Evolutionary conservation across 2,329 filamentous ascomycete species (phyloP).

Genomic region (Celoporthe dispersa): DNA sequence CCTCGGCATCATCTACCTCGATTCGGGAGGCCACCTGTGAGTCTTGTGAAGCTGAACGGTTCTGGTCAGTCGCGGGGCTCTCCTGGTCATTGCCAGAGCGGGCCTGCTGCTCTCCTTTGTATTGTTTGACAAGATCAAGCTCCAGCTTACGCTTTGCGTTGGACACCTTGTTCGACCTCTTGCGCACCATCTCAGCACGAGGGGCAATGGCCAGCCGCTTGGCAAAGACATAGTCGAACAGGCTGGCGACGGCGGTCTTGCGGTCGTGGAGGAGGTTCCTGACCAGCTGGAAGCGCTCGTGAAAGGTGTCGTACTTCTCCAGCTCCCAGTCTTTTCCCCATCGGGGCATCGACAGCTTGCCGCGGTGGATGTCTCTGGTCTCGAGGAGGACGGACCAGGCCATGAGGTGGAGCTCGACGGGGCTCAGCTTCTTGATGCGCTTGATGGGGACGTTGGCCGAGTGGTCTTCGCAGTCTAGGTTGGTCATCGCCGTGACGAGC

Average conservation of each 20-base stretch:
- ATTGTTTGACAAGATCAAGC: not conserved
- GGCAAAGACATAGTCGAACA: conserved; percentile 8
- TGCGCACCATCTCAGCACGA: not conserved
- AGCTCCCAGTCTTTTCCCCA: conserved; percentile 5
- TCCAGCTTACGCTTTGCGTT: conserved; percentile 4
- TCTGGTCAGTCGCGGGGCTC: not conserved
- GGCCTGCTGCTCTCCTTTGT: not conserved
- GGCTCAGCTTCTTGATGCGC: conserved; percentile 6
- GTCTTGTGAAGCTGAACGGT: not conserved
- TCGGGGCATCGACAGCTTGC: conserved; percentile 7
- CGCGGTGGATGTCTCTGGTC: conserved; percentile 6
- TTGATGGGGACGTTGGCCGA: not conserved
- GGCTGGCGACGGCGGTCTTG: conserved; percentile 8
- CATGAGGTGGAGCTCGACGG: conserved; percentile 15
- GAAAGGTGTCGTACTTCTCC: not conserved
- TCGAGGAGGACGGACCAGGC: conserved; percentile 14
- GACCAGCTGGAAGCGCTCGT: not conserved
- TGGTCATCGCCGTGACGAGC: conserved; percentile 13
- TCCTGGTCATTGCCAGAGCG: not conserved
- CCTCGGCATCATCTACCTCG: not conserved
- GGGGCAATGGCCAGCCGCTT: conserved; percentile 11
- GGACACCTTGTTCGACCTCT: conserved; percentile 7
- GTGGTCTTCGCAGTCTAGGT: not conserved
- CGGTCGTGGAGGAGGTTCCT: not conserved
- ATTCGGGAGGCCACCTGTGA: not conserved